Conservation (phyloP, 2,329 filamentous ascomycete genomes). For the Thelonectria blattea region DNA sequence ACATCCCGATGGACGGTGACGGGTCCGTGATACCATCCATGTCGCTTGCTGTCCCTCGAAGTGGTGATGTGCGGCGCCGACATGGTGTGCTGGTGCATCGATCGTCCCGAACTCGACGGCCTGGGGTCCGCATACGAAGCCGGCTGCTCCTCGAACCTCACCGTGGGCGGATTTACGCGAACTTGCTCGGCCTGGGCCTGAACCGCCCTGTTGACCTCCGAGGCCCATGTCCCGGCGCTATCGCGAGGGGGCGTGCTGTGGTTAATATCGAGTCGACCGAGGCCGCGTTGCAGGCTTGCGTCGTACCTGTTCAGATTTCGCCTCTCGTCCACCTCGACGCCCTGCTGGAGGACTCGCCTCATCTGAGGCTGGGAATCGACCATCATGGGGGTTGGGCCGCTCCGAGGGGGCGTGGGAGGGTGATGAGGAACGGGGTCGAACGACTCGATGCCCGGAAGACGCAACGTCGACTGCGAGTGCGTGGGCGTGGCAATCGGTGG, state of each 20-base stretch:
- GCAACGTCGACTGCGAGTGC: constrained; percentile 64
- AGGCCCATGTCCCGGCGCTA: constrained; percentile 61
- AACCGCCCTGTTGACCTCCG: constrained; percentile 61
- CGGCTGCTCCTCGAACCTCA: constrained; percentile 58
- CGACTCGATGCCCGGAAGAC: constrained; percentile 89
- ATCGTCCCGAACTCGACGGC: constrained; percentile 39
- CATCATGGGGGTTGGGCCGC: constrained; percentile 77
- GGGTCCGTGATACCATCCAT: constrained; percentile 73
- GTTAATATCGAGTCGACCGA: constrained; percentile 71
- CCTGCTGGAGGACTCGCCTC: constrained; percentile 39
- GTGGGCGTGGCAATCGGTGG: constrained; percentile 54
- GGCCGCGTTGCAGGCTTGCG: constrained; percentile 67
- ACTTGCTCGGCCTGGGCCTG: constrained; percentile 60
- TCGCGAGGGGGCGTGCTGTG: constrained; percentile 58
- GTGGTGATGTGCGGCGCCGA: constrained; percentile 64
- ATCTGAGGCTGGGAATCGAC: constrained; percentile 58
- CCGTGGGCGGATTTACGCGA: constrained; percentile 53
- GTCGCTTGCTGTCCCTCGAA: constrained; percentile 67
- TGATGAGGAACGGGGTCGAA: constrained; percentile 78
- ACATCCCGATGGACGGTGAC: constrained; percentile 47
- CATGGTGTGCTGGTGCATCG: constrained; percentile 63
- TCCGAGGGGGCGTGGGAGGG: constrained; percentile 66
- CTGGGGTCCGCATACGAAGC: constrained; percentile 42
- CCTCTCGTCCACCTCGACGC: constrained; percentile 51
- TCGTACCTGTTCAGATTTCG: constrained; percentile 67